Evolutionary conservation across 1,284 basidiomycete species (phyloP).

Genomic region (Chondrostereum purpureum): DNA sequence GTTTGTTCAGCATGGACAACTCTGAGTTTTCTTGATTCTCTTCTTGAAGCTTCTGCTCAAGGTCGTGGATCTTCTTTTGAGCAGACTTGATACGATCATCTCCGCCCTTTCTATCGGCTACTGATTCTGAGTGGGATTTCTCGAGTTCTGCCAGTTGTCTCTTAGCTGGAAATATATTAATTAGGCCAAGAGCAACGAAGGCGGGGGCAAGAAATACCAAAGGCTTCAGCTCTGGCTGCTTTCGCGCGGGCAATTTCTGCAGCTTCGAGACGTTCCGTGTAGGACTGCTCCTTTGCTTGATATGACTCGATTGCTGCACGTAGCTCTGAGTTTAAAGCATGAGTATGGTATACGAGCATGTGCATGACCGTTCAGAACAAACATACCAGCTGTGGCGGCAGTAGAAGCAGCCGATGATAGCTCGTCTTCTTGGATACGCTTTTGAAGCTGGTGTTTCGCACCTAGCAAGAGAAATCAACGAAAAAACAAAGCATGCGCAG

Average conservation of each 20-base stretch:
- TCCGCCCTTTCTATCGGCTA: constrained; percentile 46
- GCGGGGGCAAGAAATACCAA: constrained; percentile 34
- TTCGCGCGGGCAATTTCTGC: constrained; percentile 66
- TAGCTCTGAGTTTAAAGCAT: constrained; percentile 36
- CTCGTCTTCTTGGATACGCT: constrained; percentile 61
- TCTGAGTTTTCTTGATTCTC: constrained; percentile 66
- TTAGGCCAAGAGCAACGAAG: constrained; percentile 3
- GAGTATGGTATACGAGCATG: neutral
- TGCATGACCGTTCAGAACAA: neutral
- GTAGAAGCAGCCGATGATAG: constrained; percentile 53
- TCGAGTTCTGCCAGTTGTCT: constrained; percentile 59
- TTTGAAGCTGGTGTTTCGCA: constrained; percentile 54
- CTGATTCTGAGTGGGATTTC: constrained; percentile 46
- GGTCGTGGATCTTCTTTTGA: constrained; percentile 51
- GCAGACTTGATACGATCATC: constrained; percentile 46
- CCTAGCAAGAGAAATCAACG: constrained; percentile 28
- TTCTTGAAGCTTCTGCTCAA: constrained; percentile 63
- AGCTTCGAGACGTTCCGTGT: constrained; percentile 59
- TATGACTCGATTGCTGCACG: constrained; percentile 59
- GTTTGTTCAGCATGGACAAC: constrained; percentile 53
- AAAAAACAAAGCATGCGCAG: constrained; percentile 1
- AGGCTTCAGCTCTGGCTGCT: constrained; percentile 56
- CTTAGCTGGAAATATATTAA: constrained; percentile 37
- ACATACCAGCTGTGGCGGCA: constrained; percentile 52
- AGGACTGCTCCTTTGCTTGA: constrained; percentile 56